Conservation (phyloP, 164 flowering plant genomes). For the Sextonia rubra region DNA sequence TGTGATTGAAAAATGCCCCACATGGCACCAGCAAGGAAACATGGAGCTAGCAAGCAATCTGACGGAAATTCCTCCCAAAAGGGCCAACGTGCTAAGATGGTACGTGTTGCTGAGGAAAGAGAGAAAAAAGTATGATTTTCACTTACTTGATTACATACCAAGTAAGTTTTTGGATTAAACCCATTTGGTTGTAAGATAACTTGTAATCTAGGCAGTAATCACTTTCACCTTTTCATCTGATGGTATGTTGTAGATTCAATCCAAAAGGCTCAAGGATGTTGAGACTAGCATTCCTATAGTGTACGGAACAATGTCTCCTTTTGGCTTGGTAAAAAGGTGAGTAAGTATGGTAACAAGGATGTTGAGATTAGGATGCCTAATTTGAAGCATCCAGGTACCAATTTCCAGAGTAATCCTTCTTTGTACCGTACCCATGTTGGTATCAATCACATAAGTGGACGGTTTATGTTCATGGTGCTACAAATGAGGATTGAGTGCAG, state of each 20-base stretch:
- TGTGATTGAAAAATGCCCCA: conserved; percentile 10
- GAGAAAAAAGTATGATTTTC: conserved; percentile 14
- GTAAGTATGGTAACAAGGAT: conserved; percentile 65
- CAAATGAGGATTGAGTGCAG: conserved; percentile 80
- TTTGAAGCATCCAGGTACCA: neutral
- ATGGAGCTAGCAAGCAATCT: conserved; percentile 13
- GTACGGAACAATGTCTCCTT: conserved; percentile 70
- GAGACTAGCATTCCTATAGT: conserved; percentile 75
- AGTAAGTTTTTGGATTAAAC: neutral
- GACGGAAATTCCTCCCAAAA: conserved; percentile 16
- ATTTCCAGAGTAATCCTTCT: no score
- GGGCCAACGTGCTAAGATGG: conserved; percentile 12
- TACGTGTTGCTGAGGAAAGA: conserved; percentile 7
- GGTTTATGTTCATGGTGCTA: conserved; percentile 78
- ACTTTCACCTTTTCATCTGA: neutral
- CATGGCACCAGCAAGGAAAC: conserved; percentile 11
- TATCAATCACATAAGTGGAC: conserved; percentile 87
- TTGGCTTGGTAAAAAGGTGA: conserved; percentile 87
- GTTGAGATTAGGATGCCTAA: no score
- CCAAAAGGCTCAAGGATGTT: conserved; percentile 54
- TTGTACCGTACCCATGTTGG: conserved; percentile 24
- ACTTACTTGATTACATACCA: neutral
- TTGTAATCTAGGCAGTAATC: neutral
- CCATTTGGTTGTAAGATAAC: neutral
- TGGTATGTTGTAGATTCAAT: conserved; percentile 27